Percentiles rank a stretch among this genome's conserved stretches.
These are phyloP conservation scores for Lactarius sp. DNA, from an alignment of 768 basidiomycete genomes.

Conservation along the genomic window DNA sequence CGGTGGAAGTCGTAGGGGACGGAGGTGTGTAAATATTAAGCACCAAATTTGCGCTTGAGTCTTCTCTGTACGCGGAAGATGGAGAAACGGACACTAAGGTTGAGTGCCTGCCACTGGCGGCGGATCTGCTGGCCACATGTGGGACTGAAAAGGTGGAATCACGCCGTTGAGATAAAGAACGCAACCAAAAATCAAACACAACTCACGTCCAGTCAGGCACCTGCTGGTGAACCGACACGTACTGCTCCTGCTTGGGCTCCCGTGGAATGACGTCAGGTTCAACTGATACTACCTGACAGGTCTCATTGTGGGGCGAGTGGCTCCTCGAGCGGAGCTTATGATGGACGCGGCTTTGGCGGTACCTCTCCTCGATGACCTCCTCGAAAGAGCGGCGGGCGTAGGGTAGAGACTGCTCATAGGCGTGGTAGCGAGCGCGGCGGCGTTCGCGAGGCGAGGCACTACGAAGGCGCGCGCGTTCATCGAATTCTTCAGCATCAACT, in stretches of 20 bases:
- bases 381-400: constrained; percentile 24
- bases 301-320: constrained; percentile 17
- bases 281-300: constrained; percentile 1
- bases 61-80: constrained; percentile 50
- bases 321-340: constrained; percentile 21
- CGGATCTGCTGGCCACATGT: constrained; percentile 51
- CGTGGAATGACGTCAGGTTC: background rate
- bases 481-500: constrained; percentile 13
- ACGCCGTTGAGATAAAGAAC: background rate
- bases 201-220: constrained; percentile 26
- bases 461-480: constrained; percentile 17
- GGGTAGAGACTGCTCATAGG: constrained; percentile 15
- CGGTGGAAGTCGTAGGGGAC: background rate
- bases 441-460: constrained; percentile 21
- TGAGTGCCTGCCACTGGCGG: constrained; percentile 58
- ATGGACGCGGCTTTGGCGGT: constrained; percentile 4
- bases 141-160: constrained; percentile 37
- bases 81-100: constrained; percentile 50
- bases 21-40: background rate
- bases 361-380: constrained; percentile 11
- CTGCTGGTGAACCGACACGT: constrained; percentile 12
- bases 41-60: constrained; percentile 29
- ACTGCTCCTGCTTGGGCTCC: constrained; percentile 15
- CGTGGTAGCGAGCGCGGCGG: constrained; percentile 23
- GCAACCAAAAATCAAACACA: background rate